phyloP scores from a whole-genome alignment of 2,329 filamentous ascomycete species.

The Cadophora luteo-olivacea region DNA sequence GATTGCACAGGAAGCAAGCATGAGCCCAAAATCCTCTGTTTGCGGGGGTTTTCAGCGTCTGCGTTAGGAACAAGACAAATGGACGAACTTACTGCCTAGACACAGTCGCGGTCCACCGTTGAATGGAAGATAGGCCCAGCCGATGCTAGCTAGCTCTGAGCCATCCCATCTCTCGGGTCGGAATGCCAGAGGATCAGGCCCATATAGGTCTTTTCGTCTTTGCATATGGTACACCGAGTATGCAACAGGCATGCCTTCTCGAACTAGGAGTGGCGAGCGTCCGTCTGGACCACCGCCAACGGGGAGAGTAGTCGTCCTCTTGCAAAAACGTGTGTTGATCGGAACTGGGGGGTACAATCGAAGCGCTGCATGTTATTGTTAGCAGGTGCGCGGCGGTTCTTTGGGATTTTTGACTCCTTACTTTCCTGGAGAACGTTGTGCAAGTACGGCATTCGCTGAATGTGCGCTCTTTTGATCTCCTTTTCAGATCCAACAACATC shows the following conservation, averaged over 20 bases:
- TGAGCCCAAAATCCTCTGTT: constrained; percentile 33
- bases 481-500: constrained; percentile 20
- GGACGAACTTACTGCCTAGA: constrained; percentile 41
- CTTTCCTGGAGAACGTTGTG: constrained; percentile 31
- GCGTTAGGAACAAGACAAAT: constrained; percentile 15
- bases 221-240: constrained; percentile 42
- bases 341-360: constrained; percentile 28
- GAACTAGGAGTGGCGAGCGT: constrained; percentile 37
- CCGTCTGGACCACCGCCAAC: constrained; percentile 42
- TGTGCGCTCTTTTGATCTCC: constrained; percentile 25
- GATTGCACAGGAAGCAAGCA: constrained; percentile 32
- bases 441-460: constrained; percentile 28
- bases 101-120: constrained; percentile 45
- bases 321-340: constrained; percentile 30
- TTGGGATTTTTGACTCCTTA: constrained; percentile 19
- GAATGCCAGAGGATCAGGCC: constrained; percentile 44
- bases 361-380: constrained; percentile 24
- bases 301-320: constrained; percentile 36
- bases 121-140: constrained; percentile 42
- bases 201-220: constrained; percentile 41
- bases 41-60: constrained; percentile 22
- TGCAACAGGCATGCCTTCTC: constrained; percentile 33
- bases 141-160: constrained; percentile 47
- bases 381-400: constrained; percentile 12
- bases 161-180: constrained; percentile 44